Evolutionary conservation across 352 stramenopile species (phyloP).

Genomic region (Phytophthora nicotianae): DNA sequence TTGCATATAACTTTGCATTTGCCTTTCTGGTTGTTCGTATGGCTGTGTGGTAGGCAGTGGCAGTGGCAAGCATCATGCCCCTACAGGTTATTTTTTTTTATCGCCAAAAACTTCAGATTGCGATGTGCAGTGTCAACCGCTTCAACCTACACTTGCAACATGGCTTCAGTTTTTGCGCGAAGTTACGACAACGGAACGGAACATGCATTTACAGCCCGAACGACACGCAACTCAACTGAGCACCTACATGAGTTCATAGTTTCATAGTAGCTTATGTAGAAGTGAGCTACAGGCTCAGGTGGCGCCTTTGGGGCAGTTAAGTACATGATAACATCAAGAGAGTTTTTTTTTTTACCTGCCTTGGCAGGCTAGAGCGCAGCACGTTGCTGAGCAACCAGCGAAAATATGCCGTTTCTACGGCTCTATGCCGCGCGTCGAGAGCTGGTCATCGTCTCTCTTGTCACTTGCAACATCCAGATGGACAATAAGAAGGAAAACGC

Average conservation of each 20-base stretch:
- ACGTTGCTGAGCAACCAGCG: conserved; percentile 1
- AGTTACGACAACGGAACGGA: conserved; percentile 3
- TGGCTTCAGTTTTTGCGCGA: conserved; percentile 22
- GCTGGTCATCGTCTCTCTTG: conserved; percentile 30
- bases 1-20: conserved; percentile 36
- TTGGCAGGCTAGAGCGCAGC: not conserved
- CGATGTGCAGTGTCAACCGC: conserved; percentile 7
- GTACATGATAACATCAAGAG: not conserved
- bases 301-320: conserved; percentile 1
- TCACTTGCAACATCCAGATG: conserved; percentile 34
- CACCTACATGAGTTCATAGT: too few species aligned
- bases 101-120: conserved; percentile 12
- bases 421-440: conserved; percentile 30
- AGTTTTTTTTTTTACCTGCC: not conserved
- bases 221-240: not conserved
- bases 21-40: conserved; percentile 12
- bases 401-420: conserved; percentile 9
- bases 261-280: conserved; percentile 11
- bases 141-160: conserved; percentile 36
- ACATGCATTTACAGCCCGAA: too few species aligned
- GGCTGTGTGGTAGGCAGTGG: not conserved
- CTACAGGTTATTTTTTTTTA: too few species aligned
- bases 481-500: conserved; percentile 22
- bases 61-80: too few species aligned
- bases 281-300: conserved; percentile 1